Conservation (phyloP, 2,329 filamentous ascomycete species). For the Byssothecium circinans region DNA sequence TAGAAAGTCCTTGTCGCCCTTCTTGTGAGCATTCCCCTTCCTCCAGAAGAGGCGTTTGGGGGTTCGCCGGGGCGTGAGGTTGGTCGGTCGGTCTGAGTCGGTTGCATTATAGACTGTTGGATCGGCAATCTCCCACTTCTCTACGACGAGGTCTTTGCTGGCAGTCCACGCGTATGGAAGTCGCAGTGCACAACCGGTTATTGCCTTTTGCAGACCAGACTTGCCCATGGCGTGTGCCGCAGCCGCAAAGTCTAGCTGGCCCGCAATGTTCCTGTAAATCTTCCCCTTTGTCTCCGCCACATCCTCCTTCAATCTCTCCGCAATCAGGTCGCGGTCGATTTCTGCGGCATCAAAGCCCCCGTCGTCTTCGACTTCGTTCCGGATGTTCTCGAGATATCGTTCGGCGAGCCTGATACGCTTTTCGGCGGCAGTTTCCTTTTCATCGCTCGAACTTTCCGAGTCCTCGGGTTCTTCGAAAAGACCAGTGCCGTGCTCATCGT, state of each 20-base stretch:
- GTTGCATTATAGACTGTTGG: constrained; percentile 28
- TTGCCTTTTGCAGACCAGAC: constrained; percentile 73
- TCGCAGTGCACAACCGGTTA: constrained; percentile 79
- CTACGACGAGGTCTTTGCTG: constrained; percentile 79
- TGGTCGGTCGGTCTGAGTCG: constrained; percentile 30
- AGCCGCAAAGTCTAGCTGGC: constrained; percentile 68
- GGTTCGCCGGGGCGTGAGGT: constrained; percentile 58
- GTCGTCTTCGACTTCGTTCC: constrained; percentile 71
- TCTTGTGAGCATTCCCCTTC: constrained; percentile 62
- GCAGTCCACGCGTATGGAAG: constrained; percentile 84
- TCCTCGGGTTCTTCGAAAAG: constrained; percentile 40
- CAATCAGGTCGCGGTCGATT: constrained; percentile 89
- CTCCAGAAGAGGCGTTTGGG: constrained; percentile 66
- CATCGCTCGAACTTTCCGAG: constrained; percentile 67
- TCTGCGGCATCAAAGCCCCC: constrained; percentile 91
- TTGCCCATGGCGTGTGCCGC: constrained; percentile 74
- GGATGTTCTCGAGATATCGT: constrained; percentile 88
- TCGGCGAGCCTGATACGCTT: constrained; percentile 84
- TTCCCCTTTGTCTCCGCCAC: constrained; percentile 88
- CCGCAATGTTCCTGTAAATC: constrained; percentile 78
- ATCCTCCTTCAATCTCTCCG: constrained; percentile 82
- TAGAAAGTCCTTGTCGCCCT: constrained; percentile 61
- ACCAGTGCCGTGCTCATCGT: constrained; percentile 57
- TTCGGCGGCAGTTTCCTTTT: constrained; percentile 86
- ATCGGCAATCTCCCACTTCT: constrained; percentile 85